Conservation (phyloP, 495 filamentous ascomycete genomes). For the Friedmanniomyces endolithicus region DNA sequence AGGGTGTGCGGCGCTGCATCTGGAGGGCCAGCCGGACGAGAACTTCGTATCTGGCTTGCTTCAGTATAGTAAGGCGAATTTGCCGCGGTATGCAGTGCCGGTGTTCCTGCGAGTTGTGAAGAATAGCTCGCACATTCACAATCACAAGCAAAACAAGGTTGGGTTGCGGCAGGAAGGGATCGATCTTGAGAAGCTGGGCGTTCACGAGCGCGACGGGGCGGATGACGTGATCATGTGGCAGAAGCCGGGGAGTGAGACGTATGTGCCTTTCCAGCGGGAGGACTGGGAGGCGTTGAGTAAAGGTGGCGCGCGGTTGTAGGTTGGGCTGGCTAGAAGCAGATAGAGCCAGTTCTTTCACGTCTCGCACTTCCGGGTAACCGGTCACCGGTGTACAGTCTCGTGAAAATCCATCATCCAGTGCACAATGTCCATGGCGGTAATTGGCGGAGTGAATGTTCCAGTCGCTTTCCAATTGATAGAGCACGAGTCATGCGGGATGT, state of each 20-base stretch:
- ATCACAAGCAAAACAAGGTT: conserved; percentile 75
- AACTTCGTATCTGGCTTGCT: conserved; percentile 23
- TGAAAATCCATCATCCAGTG: too few relatives aligned
- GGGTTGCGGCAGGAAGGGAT: conserved; percentile 59
- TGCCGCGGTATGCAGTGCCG: conserved; percentile 70
- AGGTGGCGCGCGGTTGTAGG: conserved; percentile 9
- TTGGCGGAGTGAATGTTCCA: too few relatives aligned
- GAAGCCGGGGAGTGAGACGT: conserved; percentile 13
- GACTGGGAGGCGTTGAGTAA: conserved; percentile 23
- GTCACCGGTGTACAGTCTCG: too few relatives aligned
- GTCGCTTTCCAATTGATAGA: too few relatives aligned
- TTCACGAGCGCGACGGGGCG: conserved; percentile 3
- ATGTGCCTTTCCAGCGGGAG: conserved; percentile 22
- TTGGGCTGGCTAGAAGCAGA: background rate
- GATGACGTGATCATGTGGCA: conserved; percentile 15
- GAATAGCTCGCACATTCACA: conserved; percentile 53
- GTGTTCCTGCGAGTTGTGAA: conserved; percentile 55
- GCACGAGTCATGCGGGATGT: too few relatives aligned
- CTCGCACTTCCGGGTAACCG: too few relatives aligned
- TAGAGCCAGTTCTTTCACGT: too few relatives aligned
- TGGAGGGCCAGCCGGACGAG: background rate
- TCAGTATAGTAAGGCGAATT: conserved; percentile 38
- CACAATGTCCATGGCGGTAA: too few relatives aligned
- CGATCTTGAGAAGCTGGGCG: conserved; percentile 37
- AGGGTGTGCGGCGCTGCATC: conserved; percentile 28